phyloP scores from a whole-genome alignment of 768 basidiomycete species.

The Floccularia luteovirens region DNA sequence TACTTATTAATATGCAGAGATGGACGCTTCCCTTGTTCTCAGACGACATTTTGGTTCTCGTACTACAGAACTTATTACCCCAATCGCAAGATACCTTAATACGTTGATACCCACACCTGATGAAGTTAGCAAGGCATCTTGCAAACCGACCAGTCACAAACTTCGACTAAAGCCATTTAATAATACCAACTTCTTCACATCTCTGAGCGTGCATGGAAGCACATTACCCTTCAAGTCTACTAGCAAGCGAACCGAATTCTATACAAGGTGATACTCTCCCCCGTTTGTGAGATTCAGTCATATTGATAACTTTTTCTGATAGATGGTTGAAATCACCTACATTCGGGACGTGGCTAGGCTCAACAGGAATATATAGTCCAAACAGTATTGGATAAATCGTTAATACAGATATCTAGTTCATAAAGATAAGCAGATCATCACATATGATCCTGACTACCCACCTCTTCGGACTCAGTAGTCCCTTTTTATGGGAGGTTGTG shows the following conservation, averaged over 20 bases:
- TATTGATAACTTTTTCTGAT: background rate
- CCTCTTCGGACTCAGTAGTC: no score
- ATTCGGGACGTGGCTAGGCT: constrained; percentile 76
- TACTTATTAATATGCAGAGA: constrained; percentile 32
- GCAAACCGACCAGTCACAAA: constrained; percentile 3
- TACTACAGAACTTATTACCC: constrained; percentile 81
- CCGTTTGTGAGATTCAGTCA: background rate
- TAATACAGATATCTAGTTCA: no score
- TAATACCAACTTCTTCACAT: constrained; percentile 58
- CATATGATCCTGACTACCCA: no score
- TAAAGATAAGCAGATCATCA: no score
- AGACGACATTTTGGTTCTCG: constrained; percentile 80
- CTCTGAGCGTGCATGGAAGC: constrained; percentile 62
- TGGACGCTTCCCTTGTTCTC: constrained; percentile 56
- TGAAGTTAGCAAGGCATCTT: constrained; percentile 32
- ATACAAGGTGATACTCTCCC: constrained; percentile 35
- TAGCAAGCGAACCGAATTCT: constrained; percentile 63
- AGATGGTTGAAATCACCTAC: constrained; percentile 68
- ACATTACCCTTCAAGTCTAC: constrained; percentile 69
- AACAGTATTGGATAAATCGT: constrained; percentile 35
- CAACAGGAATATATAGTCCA: constrained; percentile 69
- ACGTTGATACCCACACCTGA: constrained; percentile 80
- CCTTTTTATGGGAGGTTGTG: no score
- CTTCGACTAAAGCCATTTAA: constrained; percentile 67
- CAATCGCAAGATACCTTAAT: constrained; percentile 92